phyloP scores from a whole-genome alignment of 768 basidiomycete species.

The Paxillus rubicundulus region DNA sequence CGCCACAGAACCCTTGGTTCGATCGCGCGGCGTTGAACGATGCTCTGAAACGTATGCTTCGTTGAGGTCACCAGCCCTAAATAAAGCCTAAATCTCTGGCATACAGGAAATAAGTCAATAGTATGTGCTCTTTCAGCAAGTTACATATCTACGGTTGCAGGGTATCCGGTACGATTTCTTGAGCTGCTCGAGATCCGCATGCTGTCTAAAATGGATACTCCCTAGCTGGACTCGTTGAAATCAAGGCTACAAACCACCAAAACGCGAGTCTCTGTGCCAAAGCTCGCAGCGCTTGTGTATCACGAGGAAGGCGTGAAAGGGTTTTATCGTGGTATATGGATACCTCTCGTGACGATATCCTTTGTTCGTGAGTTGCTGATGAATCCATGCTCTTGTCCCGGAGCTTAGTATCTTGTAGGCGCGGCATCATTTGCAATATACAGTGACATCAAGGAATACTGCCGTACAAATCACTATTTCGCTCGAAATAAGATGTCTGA shows the following conservation, averaged over 20 bases:
- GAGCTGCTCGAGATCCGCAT: neutral
- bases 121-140: slow-evolving; percentile 90
- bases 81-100: slow-evolving; percentile 8
- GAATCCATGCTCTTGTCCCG: slow-evolving; percentile 3
- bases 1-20: slow-evolving; percentile 61
- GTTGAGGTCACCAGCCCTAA: neutral
- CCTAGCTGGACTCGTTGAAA: slow-evolving; percentile 89
- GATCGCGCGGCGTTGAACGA: slow-evolving; percentile 62
- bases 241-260: slow-evolving; percentile 87
- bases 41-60: slow-evolving; percentile 58
- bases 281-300: slow-evolving; percentile 70
- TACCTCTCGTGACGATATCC: slow-evolving; percentile 92
- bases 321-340: slow-evolving; percentile 88
- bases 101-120: slow-evolving; percentile 77
- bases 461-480: slow-evolving; percentile 57
- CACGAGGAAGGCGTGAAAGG: slow-evolving; percentile 84
- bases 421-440: slow-evolving; percentile 93
- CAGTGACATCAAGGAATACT: slow-evolving; percentile 75
- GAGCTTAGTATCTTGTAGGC: slow-evolving; percentile 42
- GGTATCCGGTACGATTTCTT: slow-evolving; percentile 64
- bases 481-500: slow-evolving; percentile 59
- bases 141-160: slow-evolving; percentile 88
- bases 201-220: neutral
- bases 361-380: slow-evolving; percentile 79
- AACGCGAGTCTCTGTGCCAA: slow-evolving; percentile 68